These are phyloP conservation scores for Mycena epipterygia DNA, from an alignment of 768 basidiomycete genomes.

Conservation along the genomic window DNA sequence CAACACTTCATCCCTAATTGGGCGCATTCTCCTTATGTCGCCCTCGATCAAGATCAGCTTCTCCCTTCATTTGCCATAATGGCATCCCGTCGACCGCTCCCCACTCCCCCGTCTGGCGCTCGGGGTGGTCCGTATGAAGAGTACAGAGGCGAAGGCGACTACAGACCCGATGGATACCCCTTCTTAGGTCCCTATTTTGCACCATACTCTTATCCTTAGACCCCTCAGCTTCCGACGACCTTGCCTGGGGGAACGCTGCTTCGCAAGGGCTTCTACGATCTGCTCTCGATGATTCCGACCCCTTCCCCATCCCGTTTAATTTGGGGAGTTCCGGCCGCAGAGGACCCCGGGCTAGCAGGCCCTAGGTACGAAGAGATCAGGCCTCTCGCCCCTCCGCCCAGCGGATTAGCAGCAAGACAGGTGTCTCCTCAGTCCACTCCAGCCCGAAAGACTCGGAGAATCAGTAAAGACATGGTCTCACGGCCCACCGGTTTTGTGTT, in stretches of 20 bases:
- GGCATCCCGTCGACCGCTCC: constrained; percentile 45
- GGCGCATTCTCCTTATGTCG: not conserved
- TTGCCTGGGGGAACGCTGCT: constrained; percentile 79
- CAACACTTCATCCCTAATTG: too few species aligned
- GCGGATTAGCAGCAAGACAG: constrained; percentile 47
- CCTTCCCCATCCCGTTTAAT: constrained; percentile 77
- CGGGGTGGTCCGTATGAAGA: constrained; percentile 29
- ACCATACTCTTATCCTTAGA: constrained; percentile 53
- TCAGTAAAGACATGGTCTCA: constrained; percentile 93
- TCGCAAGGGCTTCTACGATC: constrained; percentile 93
- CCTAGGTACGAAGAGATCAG: constrained; percentile 77
- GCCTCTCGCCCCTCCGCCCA: constrained; percentile 41
- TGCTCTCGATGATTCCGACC: constrained; percentile 82
- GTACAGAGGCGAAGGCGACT: constrained; percentile 21
- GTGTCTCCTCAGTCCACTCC: constrained; percentile 49
- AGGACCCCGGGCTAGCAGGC: constrained; percentile 67
- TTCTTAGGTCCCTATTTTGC: constrained; percentile 59
- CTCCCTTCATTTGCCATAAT: not conserved
- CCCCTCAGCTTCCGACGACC: constrained; percentile 57
- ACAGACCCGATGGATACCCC: constrained; percentile 51
- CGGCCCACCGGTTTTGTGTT: constrained; percentile 88
- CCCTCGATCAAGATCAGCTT: constrained; percentile 5
- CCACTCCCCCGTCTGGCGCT: constrained; percentile 42
- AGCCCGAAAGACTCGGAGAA: constrained; percentile 69
- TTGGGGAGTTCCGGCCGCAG: constrained; percentile 60